Base-by-base conservation (phyloP, 179 eudicot genomes). In the Spinacia oleracea region DNA sequence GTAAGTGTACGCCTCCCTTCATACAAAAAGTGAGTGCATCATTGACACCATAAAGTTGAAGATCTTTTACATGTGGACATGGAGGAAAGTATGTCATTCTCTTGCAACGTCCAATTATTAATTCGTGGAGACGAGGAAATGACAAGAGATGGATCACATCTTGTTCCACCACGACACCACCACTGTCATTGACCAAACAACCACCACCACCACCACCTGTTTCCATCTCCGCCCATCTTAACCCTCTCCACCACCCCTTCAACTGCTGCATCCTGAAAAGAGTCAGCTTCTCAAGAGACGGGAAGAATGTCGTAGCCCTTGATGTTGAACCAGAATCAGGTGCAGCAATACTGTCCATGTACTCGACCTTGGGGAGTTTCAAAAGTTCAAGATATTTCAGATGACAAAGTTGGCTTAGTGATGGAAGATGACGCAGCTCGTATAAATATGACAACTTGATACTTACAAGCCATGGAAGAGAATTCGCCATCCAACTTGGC, bases 191-290 rank as follows among this genome's bases (percentile, higher is more conserved):
- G 18, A 34, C 70, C 23, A 34, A 65, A 34, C 8, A 34, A n/a
- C n/a, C n/a, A n/a, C n/a, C n/a, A n/a, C n/a, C 18, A 11, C n/a
- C 70, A 34, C 70, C 70, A 29, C 77, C 32, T 25, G 2, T 18
- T 9, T 60, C 16, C 34, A 1, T 27, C 45, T 42, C 71, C 50
- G 4, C 51, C 23, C 73, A 8, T 11, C 9, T 51, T 14, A 50
- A 2, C 11, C 55, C 68, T 15, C 75, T 73, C 72, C 73, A 72
- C 82, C 77, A 73, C 65, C 58, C 73, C 58, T 73, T 79, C 7
- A 73, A 38, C 45, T 27, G 40, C 25, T n/a, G 31, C 20, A 79
- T 21, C n/a, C n/a, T n/a, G n/a, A n/a, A n/a, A n/a, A 11, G 5
- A 46, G 9, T 14, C 50, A 3, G 31, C 6, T 46, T 46, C 51